A percentile compares a stretch with the other conserved stretches of the same genome.
Evolutionary conservation across 345 rosid species (phyloP).

Genomic region (Citrus unshiu): DNA sequence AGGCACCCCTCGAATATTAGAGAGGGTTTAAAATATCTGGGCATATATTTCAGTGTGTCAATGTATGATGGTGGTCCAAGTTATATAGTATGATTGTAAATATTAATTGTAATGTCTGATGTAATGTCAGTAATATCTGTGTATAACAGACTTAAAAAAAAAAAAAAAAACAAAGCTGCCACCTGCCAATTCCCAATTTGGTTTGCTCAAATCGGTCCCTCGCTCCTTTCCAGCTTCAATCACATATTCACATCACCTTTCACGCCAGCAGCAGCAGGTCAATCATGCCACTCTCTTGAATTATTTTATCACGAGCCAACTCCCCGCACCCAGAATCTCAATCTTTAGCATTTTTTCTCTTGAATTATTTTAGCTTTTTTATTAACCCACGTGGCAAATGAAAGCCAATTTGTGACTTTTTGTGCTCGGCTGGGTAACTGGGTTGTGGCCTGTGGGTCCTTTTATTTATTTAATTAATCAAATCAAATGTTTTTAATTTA

Average conservation of each 20-base stretch:
- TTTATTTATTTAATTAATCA: background rate
- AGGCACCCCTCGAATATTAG: too few relatives aligned
- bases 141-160: too few relatives aligned
- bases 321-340: background rate
- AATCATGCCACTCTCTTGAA: background rate
- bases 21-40: too few relatives aligned
- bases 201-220: background rate
- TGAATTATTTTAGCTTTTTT: background rate
- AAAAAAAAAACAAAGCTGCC: background rate
- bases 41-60: too few relatives aligned
- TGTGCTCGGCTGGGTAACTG: background rate
- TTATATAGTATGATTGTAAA: too few relatives aligned
- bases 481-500: background rate
- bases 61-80: too few relatives aligned
- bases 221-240: background rate
- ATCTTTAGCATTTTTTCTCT: background rate
- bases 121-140: too few relatives aligned
- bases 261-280: background rate
- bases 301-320: background rate
- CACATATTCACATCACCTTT: background rate
- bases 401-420: background rate
- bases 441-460: background rate
- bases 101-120: too few relatives aligned
- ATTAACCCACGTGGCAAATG: background rate
- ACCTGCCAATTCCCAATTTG: background rate